phyloP scores from a whole-genome alignment of 2,329 filamentous ascomycete genomes.

The Akanthomyces lecanii region DNA sequence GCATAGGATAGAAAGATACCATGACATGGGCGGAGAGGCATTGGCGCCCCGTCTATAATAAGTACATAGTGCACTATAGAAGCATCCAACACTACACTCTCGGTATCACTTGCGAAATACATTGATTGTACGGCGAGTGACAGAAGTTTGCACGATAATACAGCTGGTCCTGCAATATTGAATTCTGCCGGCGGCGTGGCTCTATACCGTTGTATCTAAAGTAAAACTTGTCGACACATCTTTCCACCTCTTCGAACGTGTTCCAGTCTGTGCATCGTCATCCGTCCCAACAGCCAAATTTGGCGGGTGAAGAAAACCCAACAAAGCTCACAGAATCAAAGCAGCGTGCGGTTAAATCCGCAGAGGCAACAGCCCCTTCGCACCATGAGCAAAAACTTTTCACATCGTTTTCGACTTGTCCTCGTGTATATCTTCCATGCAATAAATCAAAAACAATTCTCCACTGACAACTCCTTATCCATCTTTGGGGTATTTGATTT shows the following conservation, averaged over 20 bases:
- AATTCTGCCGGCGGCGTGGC: not conserved
- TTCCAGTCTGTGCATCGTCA: not conserved
- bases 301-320: no score
- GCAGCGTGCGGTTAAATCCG: not conserved
- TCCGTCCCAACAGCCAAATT: not conserved
- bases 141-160: not conserved
- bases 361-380: not conserved
- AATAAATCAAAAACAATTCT: slow-evolving; percentile 11
- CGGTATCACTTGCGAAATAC: not conserved
- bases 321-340: not conserved
- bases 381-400: slow-evolving; percentile 1
- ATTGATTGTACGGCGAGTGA: no score
- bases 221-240: not conserved
- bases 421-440: not conserved
- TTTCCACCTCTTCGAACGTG: not conserved
- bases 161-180: slow-evolving; percentile 2
- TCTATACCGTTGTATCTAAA: not conserved
- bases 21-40: not conserved
- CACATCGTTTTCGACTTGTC: not conserved
- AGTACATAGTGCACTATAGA: not conserved
- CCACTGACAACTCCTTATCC: slow-evolving; percentile 10
- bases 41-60: not conserved
- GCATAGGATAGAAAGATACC: not conserved
- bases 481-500: slow-evolving; percentile 17
- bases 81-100: not conserved